phyloP scores from a whole-genome alignment of 2,329 filamentous ascomycete genomes.

The Colletotrichum limetticola region DNA sequence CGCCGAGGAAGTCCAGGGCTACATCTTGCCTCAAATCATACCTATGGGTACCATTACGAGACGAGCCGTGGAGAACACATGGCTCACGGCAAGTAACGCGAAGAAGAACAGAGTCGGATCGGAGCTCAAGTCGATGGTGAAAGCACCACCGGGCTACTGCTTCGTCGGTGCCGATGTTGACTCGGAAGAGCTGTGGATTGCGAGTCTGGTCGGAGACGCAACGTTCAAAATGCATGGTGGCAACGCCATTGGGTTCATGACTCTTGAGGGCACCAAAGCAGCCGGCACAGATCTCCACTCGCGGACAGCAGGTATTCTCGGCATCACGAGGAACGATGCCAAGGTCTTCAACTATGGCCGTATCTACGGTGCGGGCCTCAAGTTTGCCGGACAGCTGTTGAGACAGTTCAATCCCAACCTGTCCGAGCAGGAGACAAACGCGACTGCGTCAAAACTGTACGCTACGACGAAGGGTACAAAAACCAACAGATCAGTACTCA shows the following conservation, averaged over 20 bases:
- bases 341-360: conserved; percentile 99
- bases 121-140: conserved; percentile 96
- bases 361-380: conserved; percentile 97
- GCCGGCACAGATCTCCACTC: conserved; percentile 95
- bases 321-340: conserved; percentile 93
- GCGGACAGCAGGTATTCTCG: conserved; percentile 89
- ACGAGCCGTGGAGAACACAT: conserved; percentile 95
- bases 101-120: conserved; percentile 97
- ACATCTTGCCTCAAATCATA: conserved; percentile 94
- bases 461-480: conserved; percentile 90
- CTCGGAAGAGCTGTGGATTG: conserved; percentile 98
- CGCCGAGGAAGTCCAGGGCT: conserved; percentile 63
- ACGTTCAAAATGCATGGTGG: conserved; percentile 96
- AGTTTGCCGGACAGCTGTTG: conserved; percentile 89
- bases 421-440: conserved; percentile 80
- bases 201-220: conserved; percentile 91
- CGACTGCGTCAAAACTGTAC: conserved; percentile 84
- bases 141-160: conserved; percentile 87
- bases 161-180: conserved; percentile 99
- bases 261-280: conserved; percentile 92
- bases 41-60: conserved; percentile 98
- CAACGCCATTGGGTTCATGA: conserved; percentile 99
- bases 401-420: conserved; percentile 92
- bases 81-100: conserved; percentile 97
- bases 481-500: conserved; percentile 77